Percentiles rank a stretch among this genome's conserved stretches.
Conservation (phyloP, 768 basidiomycete species). For the Neoboletus subvelutipes region DNA sequence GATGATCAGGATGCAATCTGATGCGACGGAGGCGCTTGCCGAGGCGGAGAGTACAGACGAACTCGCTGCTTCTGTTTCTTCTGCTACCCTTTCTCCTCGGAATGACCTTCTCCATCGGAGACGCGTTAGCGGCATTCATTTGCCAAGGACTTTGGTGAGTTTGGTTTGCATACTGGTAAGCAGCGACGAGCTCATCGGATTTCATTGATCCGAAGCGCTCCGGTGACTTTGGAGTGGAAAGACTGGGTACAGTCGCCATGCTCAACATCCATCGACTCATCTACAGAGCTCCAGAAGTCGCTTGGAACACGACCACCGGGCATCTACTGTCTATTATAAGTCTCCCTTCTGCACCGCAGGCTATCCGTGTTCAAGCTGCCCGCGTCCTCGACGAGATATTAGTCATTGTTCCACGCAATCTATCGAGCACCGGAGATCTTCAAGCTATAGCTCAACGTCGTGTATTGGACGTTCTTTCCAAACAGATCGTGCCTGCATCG, state of each 20-base stretch:
- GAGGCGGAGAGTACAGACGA: constrained; percentile 35
- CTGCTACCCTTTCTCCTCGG: constrained; percentile 40
- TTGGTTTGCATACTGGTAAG: not conserved
- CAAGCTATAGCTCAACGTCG: constrained; percentile 75
- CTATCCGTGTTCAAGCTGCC: constrained; percentile 86
- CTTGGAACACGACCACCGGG: constrained; percentile 78
- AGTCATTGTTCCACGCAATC: constrained; percentile 69
- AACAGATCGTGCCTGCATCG: constrained; percentile 60
- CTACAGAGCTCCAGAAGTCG: constrained; percentile 75
- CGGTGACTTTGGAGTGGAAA: constrained; percentile 91
- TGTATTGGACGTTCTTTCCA: constrained; percentile 80
- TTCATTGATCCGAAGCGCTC: constrained; percentile 53
- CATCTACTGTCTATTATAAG: constrained; percentile 81
- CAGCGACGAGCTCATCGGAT: not conserved
- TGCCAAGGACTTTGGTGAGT: constrained; percentile 74
- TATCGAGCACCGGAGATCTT: constrained; percentile 56
- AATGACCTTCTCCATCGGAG: constrained; percentile 53
- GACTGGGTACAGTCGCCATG: constrained; percentile 74
- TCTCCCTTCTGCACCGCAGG: constrained; percentile 64
- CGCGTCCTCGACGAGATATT: constrained; percentile 85
- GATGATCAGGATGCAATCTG: constrained; percentile 89
- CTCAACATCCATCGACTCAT: constrained; percentile 89
- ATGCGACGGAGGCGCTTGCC: constrained; percentile 27
- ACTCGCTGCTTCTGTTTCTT: constrained; percentile 32
- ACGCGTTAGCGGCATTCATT: constrained; percentile 85